Evolutionary conservation across 257 asterid species (phyloP).

Genomic region (Voacanga thouarsii): DNA sequence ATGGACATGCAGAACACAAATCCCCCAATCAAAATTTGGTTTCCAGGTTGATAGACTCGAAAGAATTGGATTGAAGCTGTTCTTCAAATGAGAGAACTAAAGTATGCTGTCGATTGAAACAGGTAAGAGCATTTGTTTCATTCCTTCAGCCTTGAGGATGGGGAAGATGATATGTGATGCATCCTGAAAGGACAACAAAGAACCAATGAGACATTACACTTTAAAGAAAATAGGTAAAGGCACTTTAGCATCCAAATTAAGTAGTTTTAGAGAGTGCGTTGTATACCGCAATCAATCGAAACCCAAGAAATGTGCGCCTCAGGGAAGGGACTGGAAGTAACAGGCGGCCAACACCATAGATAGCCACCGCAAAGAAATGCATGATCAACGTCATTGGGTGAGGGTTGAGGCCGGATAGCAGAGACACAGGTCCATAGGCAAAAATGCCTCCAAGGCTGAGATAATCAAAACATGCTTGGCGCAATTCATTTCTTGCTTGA

Average conservation of each 20-base stretch:
- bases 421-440: constrained; percentile 25
- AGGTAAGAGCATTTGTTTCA: constrained; percentile 25
- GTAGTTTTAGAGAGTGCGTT: background rate
- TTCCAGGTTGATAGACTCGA: background rate
- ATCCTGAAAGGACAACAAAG: constrained; percentile 10
- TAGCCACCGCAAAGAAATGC: constrained; percentile 31
- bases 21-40: background rate
- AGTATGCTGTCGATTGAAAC: constrained; percentile 29
- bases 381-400: constrained; percentile 17
- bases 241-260: too few relatives aligned
- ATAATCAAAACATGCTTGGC: constrained; percentile 31
- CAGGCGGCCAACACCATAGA: constrained; percentile 30
- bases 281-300: constrained; percentile 18
- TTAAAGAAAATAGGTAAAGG: background rate
- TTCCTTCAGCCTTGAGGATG: constrained; percentile 26
- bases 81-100: constrained; percentile 2
- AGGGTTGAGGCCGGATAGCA: constrained; percentile 31
- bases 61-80: constrained; percentile 5
- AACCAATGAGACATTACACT: background rate
- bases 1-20: background rate
- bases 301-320: constrained; percentile 18
- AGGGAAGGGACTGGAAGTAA: constrained; percentile 25
- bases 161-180: constrained; percentile 26
- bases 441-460: constrained; percentile 30
- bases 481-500: constrained; percentile 23